These are phyloP conservation scores for Panicum virgatum DNA, from an alignment of 202 grass and related monocot genomes.

Conservation along the genomic window DNA sequence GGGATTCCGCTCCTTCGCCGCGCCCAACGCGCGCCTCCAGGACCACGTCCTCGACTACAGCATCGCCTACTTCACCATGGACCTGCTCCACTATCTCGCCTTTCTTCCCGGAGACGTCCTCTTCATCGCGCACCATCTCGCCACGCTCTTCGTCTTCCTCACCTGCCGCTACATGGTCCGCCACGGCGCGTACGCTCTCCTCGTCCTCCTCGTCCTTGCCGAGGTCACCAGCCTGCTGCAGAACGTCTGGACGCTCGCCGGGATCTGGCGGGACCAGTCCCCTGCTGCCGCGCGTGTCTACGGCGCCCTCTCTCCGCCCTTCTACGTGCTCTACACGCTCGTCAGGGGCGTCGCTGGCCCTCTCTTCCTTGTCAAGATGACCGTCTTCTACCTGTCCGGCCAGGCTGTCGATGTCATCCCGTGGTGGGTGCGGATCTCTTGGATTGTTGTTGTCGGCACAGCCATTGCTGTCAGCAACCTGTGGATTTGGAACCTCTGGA, in stretches of 20 bases:
- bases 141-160: conserved; percentile 93
- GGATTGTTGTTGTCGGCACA: conserved; percentile 76
- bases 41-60: conserved; percentile 87
- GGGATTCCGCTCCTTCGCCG: conserved; percentile 53
- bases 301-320: conserved; percentile 61
- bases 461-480: conserved; percentile 83
- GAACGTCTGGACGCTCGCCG: conserved; percentile 88
- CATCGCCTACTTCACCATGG: conserved; percentile 86
- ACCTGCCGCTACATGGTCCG: conserved; percentile 80
- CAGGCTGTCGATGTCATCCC: conserved; percentile 74
- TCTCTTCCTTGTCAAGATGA: conserved; percentile 80
- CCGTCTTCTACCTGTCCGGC: conserved; percentile 65
- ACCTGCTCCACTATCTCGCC: conserved; percentile 88
- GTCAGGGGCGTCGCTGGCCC: conserved; percentile 78
- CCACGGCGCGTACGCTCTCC: conserved; percentile 80
- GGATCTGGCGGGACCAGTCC: conserved; percentile 73
- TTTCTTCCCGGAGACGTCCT: conserved; percentile 76
- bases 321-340: conserved; percentile 86
- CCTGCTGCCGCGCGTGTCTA: conserved; percentile 57
- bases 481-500: conserved; percentile 96
- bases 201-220: conserved; percentile 78
- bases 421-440: conserved; percentile 79
- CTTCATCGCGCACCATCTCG: conserved; percentile 94
- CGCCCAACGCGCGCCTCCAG: conserved; percentile 60
- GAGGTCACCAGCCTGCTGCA: conserved; percentile 86